These are phyloP conservation scores for Trametes sanguinea DNA, from an alignment of 768 basidiomycete genomes.

Conservation along the genomic window DNA sequence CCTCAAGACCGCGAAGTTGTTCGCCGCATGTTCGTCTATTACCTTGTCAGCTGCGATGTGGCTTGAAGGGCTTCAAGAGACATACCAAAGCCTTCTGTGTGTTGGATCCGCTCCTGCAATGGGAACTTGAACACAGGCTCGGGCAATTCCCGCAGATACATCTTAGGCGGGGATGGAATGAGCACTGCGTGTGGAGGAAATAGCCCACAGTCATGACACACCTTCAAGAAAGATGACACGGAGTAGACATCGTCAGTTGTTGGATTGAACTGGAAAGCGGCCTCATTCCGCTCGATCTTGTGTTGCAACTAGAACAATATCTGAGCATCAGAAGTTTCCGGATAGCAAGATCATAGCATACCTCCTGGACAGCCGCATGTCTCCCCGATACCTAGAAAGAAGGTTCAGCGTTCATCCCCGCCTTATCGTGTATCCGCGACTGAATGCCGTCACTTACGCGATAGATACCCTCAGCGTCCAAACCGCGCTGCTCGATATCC, in stretches of 20 bases:
- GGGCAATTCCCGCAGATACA: conserved; percentile 78
- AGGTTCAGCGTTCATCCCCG: conserved; percentile 1
- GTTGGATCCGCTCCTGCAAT: conserved; percentile 77
- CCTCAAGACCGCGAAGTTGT: conserved; percentile 76
- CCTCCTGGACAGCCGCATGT: conserved; percentile 81
- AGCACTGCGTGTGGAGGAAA: no score
- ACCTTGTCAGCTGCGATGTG: conserved; percentile 1
- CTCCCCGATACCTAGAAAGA: conserved; percentile 71
- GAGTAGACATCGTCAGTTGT: conserved; percentile 78
- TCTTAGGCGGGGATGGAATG: background rate
- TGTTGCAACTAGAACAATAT: conserved; percentile 63
- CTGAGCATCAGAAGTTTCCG: background rate
- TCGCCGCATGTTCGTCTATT: conserved; percentile 69
- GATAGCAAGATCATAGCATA: conserved; percentile 35
- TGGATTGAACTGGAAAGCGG: conserved; percentile 68
- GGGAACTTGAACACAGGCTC: conserved; percentile 87
- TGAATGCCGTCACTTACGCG: conserved; percentile 46
- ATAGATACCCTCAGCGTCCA: conserved; percentile 81
- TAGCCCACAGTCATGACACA: conserved; percentile 31
- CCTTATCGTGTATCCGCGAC: background rate
- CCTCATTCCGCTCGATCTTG: conserved; percentile 84
- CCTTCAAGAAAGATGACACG: conserved; percentile 85
- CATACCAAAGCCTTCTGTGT: conserved; percentile 75
- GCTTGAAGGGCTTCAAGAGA: background rate
- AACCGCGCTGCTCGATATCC: conserved; percentile 79